Conservation (phyloP, 805 yeast genomes). For the Yarrowia bubula region DNA sequence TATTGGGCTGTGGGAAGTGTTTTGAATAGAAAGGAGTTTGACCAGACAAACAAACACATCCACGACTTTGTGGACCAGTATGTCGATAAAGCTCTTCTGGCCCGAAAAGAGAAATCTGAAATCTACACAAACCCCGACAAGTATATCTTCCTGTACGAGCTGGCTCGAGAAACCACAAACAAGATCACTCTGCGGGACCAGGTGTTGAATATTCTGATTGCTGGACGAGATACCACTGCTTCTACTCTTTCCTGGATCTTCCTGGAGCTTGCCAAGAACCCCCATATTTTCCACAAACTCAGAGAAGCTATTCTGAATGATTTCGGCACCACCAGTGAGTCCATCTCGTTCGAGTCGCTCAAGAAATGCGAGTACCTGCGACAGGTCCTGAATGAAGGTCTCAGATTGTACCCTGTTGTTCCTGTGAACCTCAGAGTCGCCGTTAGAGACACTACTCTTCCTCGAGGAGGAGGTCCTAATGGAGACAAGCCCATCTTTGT, state of each 20-base stretch:
- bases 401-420: slow-evolving; percentile 53
- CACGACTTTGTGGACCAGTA: slow-evolving; percentile 32
- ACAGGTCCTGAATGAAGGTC: slow-evolving; percentile 48
- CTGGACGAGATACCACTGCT: slow-evolving; percentile 59
- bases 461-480: slow-evolving; percentile 52
- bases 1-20: slow-evolving; percentile 30
- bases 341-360: slow-evolving; percentile 46
- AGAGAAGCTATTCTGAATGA: slow-evolving; percentile 43
- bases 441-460: slow-evolving; percentile 48
- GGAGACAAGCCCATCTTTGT: slow-evolving; percentile 43
- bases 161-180: slow-evolving; percentile 50
- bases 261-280: slow-evolving; percentile 46
- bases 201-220: slow-evolving; percentile 50
- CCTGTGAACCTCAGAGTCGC: slow-evolving; percentile 51
- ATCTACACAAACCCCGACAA: slow-evolving; percentile 38
- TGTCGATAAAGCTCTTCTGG: slow-evolving; percentile 44
- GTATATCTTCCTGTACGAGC: slow-evolving; percentile 51
- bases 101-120: slow-evolving; percentile 38
- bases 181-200: slow-evolving; percentile 50
- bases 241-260: slow-evolving; percentile 47
- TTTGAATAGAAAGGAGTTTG: slow-evolving; percentile 39
- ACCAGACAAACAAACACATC: slow-evolving; percentile 30
- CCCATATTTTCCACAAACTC: slow-evolving; percentile 37
- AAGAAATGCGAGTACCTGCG: slow-evolving; percentile 49
- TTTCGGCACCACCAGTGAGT: slow-evolving; percentile 37